A percentile compares a stretch with the other conserved stretches of the same genome.
Evolutionary conservation across 768 basidiomycete genomes (phyloP).

Genomic region (Clitopilus hobsonii): DNA sequence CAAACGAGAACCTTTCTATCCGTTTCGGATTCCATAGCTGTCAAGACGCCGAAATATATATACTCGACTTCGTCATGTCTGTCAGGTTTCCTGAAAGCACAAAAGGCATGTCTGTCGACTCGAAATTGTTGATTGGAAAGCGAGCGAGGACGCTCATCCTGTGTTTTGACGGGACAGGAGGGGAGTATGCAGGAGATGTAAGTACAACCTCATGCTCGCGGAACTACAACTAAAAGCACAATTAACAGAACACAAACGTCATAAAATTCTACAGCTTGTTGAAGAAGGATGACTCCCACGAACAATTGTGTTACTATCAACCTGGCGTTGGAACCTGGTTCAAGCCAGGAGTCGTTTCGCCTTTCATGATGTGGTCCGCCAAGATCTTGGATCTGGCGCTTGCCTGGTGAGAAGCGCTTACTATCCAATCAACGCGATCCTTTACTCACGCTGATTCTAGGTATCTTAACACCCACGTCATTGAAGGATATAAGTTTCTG

Average conservation of each 20-base stretch:
- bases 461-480: slow-evolving; percentile 68
- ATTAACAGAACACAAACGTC: slow-evolving; percentile 71
- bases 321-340: slow-evolving; percentile 49
- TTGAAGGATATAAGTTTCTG: slow-evolving; percentile 71
- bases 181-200: slow-evolving; percentile 45
- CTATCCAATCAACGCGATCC: neutral
- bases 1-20: neutral
- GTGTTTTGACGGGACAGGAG: slow-evolving; percentile 67
- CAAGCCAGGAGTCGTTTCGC: slow-evolving; percentile 62
- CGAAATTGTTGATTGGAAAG: slow-evolving; percentile 1
- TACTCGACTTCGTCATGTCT: neutral
- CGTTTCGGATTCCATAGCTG: neutral
- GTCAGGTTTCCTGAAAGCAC: neutral
- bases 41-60: neutral
- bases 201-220: no score
- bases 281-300: slow-evolving; percentile 51
- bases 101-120: neutral
- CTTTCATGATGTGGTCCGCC: slow-evolving; percentile 40
- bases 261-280: slow-evolving; percentile 67
- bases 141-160: slow-evolving; percentile 47
- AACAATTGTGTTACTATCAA: slow-evolving; percentile 71
- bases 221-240: no score
- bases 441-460: slow-evolving; percentile 22
- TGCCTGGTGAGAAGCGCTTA: slow-evolving; percentile 52
- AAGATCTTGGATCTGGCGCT: slow-evolving; percentile 55